Base-by-base conservation (phyloP, 768 basidiomycete species). In the Psilocybe tampanensis region DNA sequence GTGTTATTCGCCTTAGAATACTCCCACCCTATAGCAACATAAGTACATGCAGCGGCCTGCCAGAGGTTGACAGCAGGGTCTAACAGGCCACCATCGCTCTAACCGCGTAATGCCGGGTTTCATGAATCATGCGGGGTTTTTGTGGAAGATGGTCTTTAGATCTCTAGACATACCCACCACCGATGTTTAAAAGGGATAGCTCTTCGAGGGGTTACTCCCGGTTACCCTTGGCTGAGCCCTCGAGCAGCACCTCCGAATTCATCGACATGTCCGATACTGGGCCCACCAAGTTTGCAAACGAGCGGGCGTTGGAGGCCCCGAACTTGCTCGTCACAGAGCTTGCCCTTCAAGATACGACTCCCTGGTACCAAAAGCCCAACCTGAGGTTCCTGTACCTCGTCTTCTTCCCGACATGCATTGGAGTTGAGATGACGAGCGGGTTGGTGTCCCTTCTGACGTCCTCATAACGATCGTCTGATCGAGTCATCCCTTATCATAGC, bases 301-400 rank as follows among this genome's bases (percentile, higher is more conserved):
- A 41, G 8, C 48, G 26, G 21, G 4, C 34, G n/a, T 11, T 49
- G 6, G 49, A 42, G 5, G 29, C 57, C 8, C 62, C 70, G 32
- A 73, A 78, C 39, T 64, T 68, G 13, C 45, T 77, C n/a, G 78
- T 80, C 29, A 68, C 72, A 13, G 65, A 70, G n/a, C 64, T 82
- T n/a, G 79, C 77, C 23, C 68, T 71, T 15, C 72, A 78, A 52
- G 86, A 88, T 66, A 72, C 71, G 36, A 75, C 74, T 6, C 82
- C 84, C 39, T 88, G 86, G 86, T 86, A 86, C 67, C 66, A 64
- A 59, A 88, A 87, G 61, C 84, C 74, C 1, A 87, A 87, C 60
- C 70, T 88, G 57, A 72, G 85, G 19, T 33, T 74, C 21, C 60
- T 86, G 42, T 87, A 87, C 67, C 55, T 87, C 22, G 45, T 86